Conservation (phyloP, 2,329 filamentous ascomycete species). For the Arthrocladium fulminans region DNA sequence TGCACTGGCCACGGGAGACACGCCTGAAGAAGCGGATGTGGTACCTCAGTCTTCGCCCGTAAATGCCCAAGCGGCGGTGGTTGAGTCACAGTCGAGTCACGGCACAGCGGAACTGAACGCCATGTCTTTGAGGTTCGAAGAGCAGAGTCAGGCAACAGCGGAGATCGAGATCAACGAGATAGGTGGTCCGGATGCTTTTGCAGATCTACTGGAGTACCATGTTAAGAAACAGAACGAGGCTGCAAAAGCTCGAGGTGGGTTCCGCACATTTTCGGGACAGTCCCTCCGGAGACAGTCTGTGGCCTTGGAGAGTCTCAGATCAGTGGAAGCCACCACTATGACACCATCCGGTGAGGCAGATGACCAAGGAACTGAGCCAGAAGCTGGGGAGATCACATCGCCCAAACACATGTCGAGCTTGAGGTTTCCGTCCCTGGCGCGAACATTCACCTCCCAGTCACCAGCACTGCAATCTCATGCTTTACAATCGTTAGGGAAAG, state of each 20-base stretch:
- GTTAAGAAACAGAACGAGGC: constrained; percentile 29
- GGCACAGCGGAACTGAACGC: not conserved
- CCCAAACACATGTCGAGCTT: not conserved
- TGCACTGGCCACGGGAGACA: constrained; percentile 16
- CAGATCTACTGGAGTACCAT: constrained; percentile 30
- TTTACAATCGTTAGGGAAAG: constrained; percentile 12
- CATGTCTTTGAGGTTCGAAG: not conserved
- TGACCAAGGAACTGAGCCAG: constrained; percentile 1
- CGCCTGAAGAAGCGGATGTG: constrained; percentile 4
- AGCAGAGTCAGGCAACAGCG: not conserved
- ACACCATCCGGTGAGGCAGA: constrained; percentile 2
- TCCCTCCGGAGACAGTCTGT: constrained; percentile 11
- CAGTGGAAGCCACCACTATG: constrained; percentile 1
- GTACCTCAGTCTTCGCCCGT: constrained; percentile 21
- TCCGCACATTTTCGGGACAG: constrained; percentile 10
- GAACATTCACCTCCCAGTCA: constrained; percentile 15
- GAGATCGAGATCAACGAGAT: constrained; percentile 12
- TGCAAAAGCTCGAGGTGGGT: not conserved
- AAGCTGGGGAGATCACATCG: constrained; percentile 1
- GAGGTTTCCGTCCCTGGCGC: constrained; percentile 1
- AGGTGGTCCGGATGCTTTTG: constrained; percentile 24
- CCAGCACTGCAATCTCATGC: constrained; percentile 12
- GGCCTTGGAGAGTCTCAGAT: constrained; percentile 11
- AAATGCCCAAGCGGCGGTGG: not conserved
- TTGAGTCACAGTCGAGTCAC: constrained; percentile 5